A percentile compares a stretch with the other conserved stretches of the same genome.
Evolutionary conservation across 164 flowering plant genomes (phyloP).

Genomic region (Magnolia kwangsiensis): DNA sequence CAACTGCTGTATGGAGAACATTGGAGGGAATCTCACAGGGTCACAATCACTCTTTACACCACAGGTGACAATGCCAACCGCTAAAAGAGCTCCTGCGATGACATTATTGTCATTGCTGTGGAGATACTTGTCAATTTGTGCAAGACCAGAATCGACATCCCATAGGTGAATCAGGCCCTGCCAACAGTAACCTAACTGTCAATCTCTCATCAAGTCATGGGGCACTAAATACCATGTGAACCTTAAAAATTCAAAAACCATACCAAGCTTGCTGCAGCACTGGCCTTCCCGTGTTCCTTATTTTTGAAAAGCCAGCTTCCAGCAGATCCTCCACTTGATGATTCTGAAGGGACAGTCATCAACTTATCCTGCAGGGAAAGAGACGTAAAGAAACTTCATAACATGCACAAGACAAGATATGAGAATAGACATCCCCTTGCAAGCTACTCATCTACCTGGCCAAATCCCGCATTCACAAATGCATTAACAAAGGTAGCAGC

Average conservation of each 20-base stretch:
- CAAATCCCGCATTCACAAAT: slow-evolving; percentile 98
- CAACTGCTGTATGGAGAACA: not conserved
- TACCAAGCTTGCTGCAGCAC: slow-evolving; percentile 99
- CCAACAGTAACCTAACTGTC: slow-evolving; percentile 3
- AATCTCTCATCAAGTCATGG: not conserved
- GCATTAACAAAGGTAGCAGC: slow-evolving; percentile 99
- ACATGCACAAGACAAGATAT: not conserved
- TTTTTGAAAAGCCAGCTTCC: slow-evolving; percentile 97
- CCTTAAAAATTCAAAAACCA: slow-evolving; percentile 4
- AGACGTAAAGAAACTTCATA: not conserved
- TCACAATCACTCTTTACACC: slow-evolving; percentile 84
- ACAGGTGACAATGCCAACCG: slow-evolving; percentile 92
- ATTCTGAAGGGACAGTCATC: slow-evolving; percentile 81
- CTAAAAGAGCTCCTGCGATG: slow-evolving; percentile 84
- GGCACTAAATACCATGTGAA: not conserved
- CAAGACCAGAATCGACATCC: slow-evolving; percentile 96
- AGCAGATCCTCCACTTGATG: slow-evolving; percentile 66
- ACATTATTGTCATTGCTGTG: slow-evolving; percentile 85
- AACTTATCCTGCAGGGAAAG: slow-evolving; percentile 72
- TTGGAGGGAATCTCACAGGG: slow-evolving; percentile 56
- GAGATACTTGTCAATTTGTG: slow-evolving; percentile 88
- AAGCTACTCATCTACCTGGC: slow-evolving; percentile 53
- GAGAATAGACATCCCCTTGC: not conserved
- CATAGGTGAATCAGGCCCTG: slow-evolving; percentile 94
- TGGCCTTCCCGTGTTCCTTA: slow-evolving; percentile 95